Evolutionary conservation across 331 rosid genomes (phyloP).

Genomic region (Stylosanthes scabra): DNA sequence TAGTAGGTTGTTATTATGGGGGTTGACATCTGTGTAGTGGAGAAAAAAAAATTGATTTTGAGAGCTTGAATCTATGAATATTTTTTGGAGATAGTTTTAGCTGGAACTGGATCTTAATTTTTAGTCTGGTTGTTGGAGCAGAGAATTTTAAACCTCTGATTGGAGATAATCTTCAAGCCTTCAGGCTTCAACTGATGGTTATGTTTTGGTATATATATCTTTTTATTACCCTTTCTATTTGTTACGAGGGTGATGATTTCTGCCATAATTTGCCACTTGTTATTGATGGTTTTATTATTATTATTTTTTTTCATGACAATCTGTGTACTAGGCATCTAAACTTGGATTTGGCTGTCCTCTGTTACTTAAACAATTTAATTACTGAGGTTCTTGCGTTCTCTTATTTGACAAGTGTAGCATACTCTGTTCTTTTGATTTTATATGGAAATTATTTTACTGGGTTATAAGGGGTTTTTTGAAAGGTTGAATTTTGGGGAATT

Average conservation of each 20-base stretch:
- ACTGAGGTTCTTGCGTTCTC: constrained; percentile 1
- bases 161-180: constrained; percentile 21
- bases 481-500: not conserved
- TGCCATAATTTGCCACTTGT: constrained; percentile 20
- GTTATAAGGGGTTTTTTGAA: not conserved
- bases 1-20: not conserved
- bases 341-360: not conserved
- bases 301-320: not conserved
- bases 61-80: not conserved
- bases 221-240: too few relatives aligned
- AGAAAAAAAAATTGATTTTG: not conserved
- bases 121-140: not conserved
- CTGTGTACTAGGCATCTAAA: not conserved
- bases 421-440: constrained; percentile 11
- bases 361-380: constrained; percentile 4
- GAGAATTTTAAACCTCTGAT: constrained; percentile 6
- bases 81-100: not conserved
- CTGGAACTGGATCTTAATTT: constrained; percentile 5
- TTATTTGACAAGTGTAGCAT: constrained; percentile 3
- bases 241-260: not conserved
- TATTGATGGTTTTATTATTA: constrained; percentile 3
- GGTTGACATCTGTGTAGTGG: not conserved
- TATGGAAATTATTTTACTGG: not conserved
- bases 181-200: not conserved
- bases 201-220: constrained; percentile 7